A percentile compares a stretch with the other conserved stretches of the same genome.
These are phyloP conservation scores for Nicotiana benthamiana DNA, from an alignment of 257 asterid species.

Conservation along the genomic window DNA sequence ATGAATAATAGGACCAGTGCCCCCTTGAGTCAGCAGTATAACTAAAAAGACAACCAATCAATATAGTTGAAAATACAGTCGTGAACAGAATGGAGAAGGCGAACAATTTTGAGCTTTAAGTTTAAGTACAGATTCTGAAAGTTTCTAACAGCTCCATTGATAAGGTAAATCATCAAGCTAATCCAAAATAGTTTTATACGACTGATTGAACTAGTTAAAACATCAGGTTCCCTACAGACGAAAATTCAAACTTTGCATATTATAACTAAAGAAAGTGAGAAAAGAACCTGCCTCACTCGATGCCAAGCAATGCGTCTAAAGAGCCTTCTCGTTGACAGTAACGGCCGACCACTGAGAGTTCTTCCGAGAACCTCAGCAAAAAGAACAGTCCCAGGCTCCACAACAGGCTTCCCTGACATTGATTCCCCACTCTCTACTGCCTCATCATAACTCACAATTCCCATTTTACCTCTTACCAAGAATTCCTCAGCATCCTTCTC, in stretches of 20 bases:
- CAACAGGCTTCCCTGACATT: constrained; percentile 60
- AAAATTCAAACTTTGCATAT: not conserved
- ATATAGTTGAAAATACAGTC: not conserved
- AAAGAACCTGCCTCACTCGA: constrained; percentile 99
- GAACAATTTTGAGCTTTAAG: not conserved
- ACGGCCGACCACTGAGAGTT: constrained; percentile 91
- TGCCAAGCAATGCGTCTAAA: constrained; percentile 82
- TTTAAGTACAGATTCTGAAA: not conserved
- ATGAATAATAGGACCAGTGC: not conserved
- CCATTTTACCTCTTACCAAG: constrained; percentile 57
- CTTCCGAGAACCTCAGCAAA: constrained; percentile 95
- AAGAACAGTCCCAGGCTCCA: constrained; percentile 71
- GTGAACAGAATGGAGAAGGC: not conserved
- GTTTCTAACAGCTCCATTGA: not conserved
- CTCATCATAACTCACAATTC: constrained; percentile 65
- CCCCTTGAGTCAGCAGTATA: too few relatives aligned
- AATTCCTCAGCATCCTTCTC: constrained; percentile 56
- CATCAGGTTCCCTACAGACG: not conserved
- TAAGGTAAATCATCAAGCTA: not conserved
- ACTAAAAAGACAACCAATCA: too few relatives aligned
- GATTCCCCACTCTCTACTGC: constrained; percentile 34
- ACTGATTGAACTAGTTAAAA: not conserved
- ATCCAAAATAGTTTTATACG: not conserved
- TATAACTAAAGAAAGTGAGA: constrained; percentile 33
- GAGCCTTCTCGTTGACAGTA: constrained; percentile 67